These are phyloP conservation scores for Kurtzmaniella fragi DNA, from an alignment of 805 yeast species.

Conservation along the genomic window DNA sequence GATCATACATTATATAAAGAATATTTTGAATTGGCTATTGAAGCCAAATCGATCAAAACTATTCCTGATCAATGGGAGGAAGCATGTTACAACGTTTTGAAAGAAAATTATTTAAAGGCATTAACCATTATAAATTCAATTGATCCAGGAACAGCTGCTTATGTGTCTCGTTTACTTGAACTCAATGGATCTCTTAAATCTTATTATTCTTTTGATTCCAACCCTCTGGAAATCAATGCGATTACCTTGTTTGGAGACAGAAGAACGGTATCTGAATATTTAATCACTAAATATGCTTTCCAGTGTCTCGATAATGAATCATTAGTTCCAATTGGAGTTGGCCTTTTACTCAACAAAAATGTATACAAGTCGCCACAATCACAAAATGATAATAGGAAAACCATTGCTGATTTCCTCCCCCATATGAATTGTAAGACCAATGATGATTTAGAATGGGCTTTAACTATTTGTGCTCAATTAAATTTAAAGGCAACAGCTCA, in stretches of 20 bases:
- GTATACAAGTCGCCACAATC: slow-evolving; percentile 41
- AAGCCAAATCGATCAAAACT: slow-evolving; percentile 24
- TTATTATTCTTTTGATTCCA: slow-evolving; percentile 19
- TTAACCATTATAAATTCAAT: slow-evolving; percentile 54
- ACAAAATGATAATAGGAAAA: slow-evolving; percentile 22
- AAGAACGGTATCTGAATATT: slow-evolving; percentile 48
- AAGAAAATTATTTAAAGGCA: slow-evolving; percentile 52
- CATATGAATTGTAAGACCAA: slow-evolving; percentile 56
- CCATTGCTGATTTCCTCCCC: slow-evolving; percentile 56
- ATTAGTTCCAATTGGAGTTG: slow-evolving; percentile 66
- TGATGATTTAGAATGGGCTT: slow-evolving; percentile 77
- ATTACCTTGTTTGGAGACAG: slow-evolving; percentile 9
- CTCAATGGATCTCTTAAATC: slow-evolving; percentile 52
- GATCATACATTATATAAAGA: slow-evolving; percentile 25
- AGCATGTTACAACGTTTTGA: slow-evolving; percentile 47
- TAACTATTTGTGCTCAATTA: slow-evolving; percentile 66
- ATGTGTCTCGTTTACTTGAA: slow-evolving; percentile 56
- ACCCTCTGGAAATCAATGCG: neutral
- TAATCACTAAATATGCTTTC: slow-evolving; percentile 51
- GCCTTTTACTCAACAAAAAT: slow-evolving; percentile 43
- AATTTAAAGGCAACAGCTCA: slow-evolving; percentile 55
- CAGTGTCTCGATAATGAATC: slow-evolving; percentile 48
- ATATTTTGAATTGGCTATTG: slow-evolving; percentile 27
- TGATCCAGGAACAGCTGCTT: slow-evolving; percentile 61
- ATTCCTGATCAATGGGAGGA: slow-evolving; percentile 35